Percentiles rank a stretch among this genome's conserved stretches.
Evolutionary conservation across 106 monocot species (phyloP).

Genomic region (Amphibolis antarctica): DNA sequence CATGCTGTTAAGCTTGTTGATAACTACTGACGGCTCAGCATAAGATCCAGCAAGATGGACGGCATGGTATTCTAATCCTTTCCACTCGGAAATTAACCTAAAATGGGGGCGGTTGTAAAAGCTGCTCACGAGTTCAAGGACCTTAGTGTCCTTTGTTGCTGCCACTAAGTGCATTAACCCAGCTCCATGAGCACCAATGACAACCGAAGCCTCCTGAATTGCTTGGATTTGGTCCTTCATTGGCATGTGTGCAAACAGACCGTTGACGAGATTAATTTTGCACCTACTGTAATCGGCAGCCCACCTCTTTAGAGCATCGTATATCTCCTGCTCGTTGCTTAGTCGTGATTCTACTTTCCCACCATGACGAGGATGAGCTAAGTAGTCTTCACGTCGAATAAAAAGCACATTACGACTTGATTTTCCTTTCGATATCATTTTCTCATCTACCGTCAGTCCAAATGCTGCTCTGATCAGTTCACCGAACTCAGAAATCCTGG

Average conservation of each 20-base stretch:
- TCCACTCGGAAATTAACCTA: conserved; percentile 78
- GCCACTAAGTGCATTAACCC: conserved; percentile 81
- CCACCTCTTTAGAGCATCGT: conserved; percentile 53
- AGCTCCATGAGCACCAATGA: conserved; percentile 91
- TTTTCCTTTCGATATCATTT: conserved; percentile 13
- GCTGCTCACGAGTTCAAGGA: conserved; percentile 88
- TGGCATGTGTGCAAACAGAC: conserved; percentile 84
- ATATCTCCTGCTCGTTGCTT: conserved; percentile 77
- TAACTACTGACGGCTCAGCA: conserved; percentile 40
- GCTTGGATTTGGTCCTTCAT: conserved; percentile 69
- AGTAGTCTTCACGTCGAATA: conserved; percentile 83
- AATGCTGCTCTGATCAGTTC: conserved; percentile 77
- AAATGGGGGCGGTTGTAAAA: conserved; percentile 81
- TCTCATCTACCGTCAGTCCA: conserved; percentile 22
- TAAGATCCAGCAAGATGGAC: conserved; percentile 74
- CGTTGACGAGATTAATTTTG: conserved; percentile 63
- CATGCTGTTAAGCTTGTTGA: conserved; percentile 50
- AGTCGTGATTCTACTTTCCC: conserved; percentile 71
- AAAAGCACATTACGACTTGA: conserved; percentile 62
- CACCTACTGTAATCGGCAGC: conserved; percentile 42
- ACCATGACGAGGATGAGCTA: conserved; percentile 83
- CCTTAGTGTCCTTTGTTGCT: conserved; percentile 40
- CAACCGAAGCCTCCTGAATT: conserved; percentile 68
- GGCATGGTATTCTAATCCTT: conserved; percentile 72
- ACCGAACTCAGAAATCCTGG: conserved; percentile 76